Conservation (phyloP, 176 grass and related monocot species). For the Luzula sylvatica region DNA sequence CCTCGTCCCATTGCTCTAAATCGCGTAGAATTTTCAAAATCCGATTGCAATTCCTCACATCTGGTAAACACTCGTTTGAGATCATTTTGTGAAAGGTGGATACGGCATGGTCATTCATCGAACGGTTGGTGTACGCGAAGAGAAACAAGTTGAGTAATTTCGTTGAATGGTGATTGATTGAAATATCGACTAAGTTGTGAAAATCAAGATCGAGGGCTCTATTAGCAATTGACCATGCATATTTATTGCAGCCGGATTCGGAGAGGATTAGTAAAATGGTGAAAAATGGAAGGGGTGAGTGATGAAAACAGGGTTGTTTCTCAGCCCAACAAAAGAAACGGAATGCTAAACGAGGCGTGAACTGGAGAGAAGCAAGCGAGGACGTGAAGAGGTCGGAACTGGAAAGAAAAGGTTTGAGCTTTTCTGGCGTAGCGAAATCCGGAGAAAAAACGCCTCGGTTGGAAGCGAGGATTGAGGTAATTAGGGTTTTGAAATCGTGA, state of each 20-base stretch:
- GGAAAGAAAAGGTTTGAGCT: slow-evolving; percentile 14
- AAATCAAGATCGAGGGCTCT: slow-evolving; percentile 42
- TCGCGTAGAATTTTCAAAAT: slow-evolving; percentile 34
- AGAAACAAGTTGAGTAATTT: slow-evolving; percentile 36
- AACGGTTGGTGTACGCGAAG: slow-evolving; percentile 40
- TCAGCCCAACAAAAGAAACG: slow-evolving; percentile 81
- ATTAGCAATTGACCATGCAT: slow-evolving; percentile 40
- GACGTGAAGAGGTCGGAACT: slow-evolving; percentile 19
- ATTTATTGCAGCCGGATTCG: slow-evolving; percentile 19
- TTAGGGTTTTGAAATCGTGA: slow-evolving; percentile 2
- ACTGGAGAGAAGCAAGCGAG: slow-evolving; percentile 19
- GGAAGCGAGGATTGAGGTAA: slow-evolving; percentile 18
- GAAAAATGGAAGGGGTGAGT: slow-evolving; percentile 41
- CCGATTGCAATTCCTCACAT: slow-evolving; percentile 38
- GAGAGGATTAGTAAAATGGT: slow-evolving; percentile 48
- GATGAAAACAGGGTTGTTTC: slow-evolving; percentile 39
- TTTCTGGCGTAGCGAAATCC: slow-evolving; percentile 9
- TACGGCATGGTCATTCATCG: slow-evolving; percentile 30
- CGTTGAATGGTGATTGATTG: background rate
- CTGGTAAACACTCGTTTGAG: slow-evolving; percentile 22
- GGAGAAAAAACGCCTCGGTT: slow-evolving; percentile 12
- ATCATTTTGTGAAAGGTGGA: slow-evolving; percentile 47
- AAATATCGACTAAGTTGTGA: slow-evolving; percentile 40
- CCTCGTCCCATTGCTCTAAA: slow-evolving; percentile 25
- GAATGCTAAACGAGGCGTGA: slow-evolving; percentile 34